Conservation (phyloP, 805 yeast genomes). For the Cyberlindnera saturnus region DNA sequence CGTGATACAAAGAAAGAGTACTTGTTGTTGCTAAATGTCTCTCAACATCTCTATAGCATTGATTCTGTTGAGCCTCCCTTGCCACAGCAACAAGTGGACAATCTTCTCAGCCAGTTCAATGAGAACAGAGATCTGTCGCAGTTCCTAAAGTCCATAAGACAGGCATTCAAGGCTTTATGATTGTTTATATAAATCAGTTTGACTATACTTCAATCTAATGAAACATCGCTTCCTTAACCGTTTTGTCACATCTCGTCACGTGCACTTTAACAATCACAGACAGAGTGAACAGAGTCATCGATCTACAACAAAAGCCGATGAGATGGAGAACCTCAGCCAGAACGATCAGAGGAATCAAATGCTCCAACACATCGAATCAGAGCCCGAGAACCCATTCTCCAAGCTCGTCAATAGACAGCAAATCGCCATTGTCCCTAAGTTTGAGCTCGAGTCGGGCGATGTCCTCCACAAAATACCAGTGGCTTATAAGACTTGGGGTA, state of each 20-base stretch:
- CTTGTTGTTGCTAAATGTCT: constrained; percentile 39
- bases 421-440: constrained; percentile 69
- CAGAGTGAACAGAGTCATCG: too few species aligned
- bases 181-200: not conserved
- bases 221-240: too few species aligned
- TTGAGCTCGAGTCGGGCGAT: constrained; percentile 79
- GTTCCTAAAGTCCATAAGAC: constrained; percentile 19
- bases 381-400: constrained; percentile 62
- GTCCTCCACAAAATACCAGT: constrained; percentile 69
- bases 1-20: constrained; percentile 36
- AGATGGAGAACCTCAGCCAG: not conserved
- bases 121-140: constrained; percentile 15
- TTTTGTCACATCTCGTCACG: too few species aligned
- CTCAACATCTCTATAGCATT: constrained; percentile 34
- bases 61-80: constrained; percentile 34
- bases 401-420: constrained; percentile 70
- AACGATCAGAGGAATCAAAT: not conserved
- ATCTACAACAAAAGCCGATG: not conserved
- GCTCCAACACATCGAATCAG: constrained; percentile 17
- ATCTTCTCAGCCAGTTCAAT: constrained; percentile 12
- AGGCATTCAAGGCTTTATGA: constrained; percentile 13
- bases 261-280: too few species aligned
- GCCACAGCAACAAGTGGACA: constrained; percentile 16
- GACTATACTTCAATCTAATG: too few species aligned
- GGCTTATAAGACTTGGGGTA: constrained; percentile 96